Conservation (phyloP, 106 monocot genomes). For the Dioscorea dumetorum region DNA sequence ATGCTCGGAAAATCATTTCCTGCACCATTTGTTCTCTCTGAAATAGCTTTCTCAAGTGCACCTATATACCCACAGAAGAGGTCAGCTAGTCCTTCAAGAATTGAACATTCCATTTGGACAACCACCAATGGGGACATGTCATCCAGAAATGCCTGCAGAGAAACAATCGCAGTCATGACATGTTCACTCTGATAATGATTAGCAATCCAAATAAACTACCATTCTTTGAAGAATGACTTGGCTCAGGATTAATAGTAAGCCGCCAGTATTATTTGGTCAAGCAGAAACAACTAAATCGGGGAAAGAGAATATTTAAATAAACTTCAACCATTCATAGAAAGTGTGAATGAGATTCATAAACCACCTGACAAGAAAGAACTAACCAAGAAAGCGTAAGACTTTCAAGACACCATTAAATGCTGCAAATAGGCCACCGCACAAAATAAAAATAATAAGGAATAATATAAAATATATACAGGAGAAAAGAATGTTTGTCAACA, state of each 20-base stretch:
- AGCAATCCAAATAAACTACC: too few species aligned
- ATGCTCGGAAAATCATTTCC: constrained; percentile 9
- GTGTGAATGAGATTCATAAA: neutral
- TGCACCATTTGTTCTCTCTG: constrained; percentile 9
- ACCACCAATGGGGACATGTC: constrained; percentile 26
- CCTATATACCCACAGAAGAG: constrained; percentile 32
- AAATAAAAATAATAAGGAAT: too few species aligned
- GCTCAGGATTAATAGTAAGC: too few species aligned
- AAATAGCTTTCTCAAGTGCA: constrained; percentile 27
- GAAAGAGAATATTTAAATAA: neutral
- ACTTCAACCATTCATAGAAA: neutral
- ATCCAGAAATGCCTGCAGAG: constrained; percentile 28
- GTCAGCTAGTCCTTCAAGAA: constrained; percentile 27
- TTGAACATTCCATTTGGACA: constrained; percentile 27
- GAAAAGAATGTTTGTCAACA: too few species aligned
- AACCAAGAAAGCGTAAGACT: too few species aligned
- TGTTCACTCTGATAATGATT: neutral
- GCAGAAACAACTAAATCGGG: neutral
- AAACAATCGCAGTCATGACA: neutral
- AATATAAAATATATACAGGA: too few species aligned
- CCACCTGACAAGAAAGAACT: neutral
- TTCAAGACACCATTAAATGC: too few species aligned
- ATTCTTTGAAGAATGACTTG: too few species aligned
- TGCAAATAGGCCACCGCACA: too few species aligned
- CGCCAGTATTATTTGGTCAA: neutral